Evolutionary conservation across 2,329 filamentous ascomycete genomes (phyloP).

Genomic region (Cryphonectria carpinicola): DNA sequence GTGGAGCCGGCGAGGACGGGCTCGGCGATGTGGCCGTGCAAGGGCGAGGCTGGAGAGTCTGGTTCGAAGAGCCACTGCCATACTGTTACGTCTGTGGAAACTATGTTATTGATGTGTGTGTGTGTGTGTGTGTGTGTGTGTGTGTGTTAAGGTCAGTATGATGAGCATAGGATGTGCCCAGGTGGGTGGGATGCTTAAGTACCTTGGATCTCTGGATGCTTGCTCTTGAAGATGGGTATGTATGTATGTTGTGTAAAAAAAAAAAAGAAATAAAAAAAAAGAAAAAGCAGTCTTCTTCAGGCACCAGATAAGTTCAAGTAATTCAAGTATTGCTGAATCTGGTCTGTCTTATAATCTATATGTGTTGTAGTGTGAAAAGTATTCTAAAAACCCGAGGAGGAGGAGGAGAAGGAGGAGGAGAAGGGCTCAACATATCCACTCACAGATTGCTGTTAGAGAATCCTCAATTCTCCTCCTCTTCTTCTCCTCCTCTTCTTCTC

Average conservation of each 20-base stretch:
- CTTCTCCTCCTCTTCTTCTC: neutral
- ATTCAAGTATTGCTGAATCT: neutral
- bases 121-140: no score
- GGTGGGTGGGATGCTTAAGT: neutral
- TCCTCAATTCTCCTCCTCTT: neutral
- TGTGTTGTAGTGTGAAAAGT: neutral
- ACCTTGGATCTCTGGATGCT: slow-evolving; percentile 8
- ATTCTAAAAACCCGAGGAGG: neutral
- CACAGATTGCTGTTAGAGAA: neutral
- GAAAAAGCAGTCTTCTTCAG: no score
- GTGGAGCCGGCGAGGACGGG: slow-evolving; percentile 14
- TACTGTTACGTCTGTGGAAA: slow-evolving; percentile 22
- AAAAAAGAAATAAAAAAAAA: no score
- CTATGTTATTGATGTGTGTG: no score
- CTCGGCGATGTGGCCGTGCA: neutral
- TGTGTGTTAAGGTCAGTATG: neutral
- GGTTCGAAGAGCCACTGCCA: slow-evolving; percentile 26
- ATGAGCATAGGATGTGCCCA: neutral
- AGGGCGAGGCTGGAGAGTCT: slow-evolving; percentile 9
- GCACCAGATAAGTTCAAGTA: no score
- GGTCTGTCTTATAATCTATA: neutral
- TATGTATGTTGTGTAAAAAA: no score
- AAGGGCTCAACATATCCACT: neutral
- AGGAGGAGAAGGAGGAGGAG: neutral
- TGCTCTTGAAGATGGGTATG: slow-evolving; percentile 23